Conservation (phyloP, 2,329 filamentous ascomycete species). For the Xylariaceae sp. region DNA sequence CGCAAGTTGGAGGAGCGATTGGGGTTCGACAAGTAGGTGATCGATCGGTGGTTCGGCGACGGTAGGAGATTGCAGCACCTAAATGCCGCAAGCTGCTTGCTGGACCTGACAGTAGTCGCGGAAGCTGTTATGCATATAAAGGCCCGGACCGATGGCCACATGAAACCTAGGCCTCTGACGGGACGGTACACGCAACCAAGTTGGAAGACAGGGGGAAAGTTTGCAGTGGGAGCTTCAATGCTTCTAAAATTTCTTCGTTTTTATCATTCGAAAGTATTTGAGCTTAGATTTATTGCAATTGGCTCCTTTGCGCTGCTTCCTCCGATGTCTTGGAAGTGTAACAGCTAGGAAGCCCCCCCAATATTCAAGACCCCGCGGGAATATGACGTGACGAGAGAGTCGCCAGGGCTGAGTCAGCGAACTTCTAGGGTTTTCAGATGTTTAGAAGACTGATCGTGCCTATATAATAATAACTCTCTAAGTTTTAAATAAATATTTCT, state of each 20-base stretch:
- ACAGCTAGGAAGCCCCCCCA: no score
- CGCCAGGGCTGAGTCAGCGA: conserved; percentile 8
- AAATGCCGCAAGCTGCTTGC: conserved; percentile 20
- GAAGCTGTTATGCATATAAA: conserved; percentile 9
- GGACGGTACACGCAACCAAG: background rate
- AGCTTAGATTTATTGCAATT: no score
- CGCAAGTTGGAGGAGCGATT: background rate
- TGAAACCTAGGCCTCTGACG: no score
- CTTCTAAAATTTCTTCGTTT: no score
- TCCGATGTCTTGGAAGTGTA: background rate
- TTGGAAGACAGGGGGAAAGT: background rate
- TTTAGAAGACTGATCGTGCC: no score
- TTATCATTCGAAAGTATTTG: no score
- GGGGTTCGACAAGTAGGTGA: background rate
- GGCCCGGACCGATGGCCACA: conserved; percentile 13
- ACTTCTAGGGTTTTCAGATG: no score
- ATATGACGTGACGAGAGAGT: no score
- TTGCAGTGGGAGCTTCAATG: background rate
- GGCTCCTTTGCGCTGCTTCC: no score
- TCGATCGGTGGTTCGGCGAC: background rate
- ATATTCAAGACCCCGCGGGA: conserved; percentile 11
- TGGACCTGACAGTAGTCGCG: background rate
- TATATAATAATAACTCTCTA: no score
- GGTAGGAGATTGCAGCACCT: conserved; percentile 1
- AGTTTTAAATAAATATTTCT: no score